phyloP scores from a whole-genome alignment of 2,329 filamentous ascomycete species.

The Aureobasidium uvarum region DNA sequence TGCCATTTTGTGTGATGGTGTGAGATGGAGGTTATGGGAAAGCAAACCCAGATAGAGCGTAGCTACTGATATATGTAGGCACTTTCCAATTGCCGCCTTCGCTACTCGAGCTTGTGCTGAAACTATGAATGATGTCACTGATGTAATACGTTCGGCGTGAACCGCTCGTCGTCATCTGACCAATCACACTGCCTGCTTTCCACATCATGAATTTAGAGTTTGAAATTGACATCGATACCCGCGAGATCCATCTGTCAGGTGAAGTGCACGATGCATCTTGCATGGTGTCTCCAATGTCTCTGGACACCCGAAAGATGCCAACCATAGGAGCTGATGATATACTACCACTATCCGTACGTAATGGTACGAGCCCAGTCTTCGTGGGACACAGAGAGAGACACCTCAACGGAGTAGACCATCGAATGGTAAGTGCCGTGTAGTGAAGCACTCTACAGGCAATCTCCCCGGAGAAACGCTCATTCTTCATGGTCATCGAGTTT shows the following conservation, averaged over 20 bases:
- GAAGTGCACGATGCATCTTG: too few relatives aligned
- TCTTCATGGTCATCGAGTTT: conserved; percentile 10
- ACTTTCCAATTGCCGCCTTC: not conserved
- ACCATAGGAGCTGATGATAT: not conserved
- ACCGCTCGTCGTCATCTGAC: not conserved
- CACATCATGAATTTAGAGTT: conserved; percentile 14
- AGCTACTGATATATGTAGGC: conserved; percentile 6
- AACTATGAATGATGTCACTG: not conserved
- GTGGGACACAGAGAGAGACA: not conserved
- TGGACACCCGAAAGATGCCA: not conserved
- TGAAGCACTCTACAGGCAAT: not conserved
- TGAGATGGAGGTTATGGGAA: not conserved
- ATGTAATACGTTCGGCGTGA: not conserved
- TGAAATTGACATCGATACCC: conserved; percentile 7
- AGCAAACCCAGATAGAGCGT: not conserved
- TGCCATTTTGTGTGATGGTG: conserved; percentile 30
- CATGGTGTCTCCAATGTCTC: not conserved
- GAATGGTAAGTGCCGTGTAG: conserved; percentile 3
- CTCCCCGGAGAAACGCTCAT: conserved; percentile 11
- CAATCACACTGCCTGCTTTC: not conserved
- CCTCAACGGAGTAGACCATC: not conserved
- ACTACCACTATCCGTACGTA: not conserved
- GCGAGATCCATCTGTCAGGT: not conserved
- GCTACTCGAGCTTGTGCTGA: not conserved
- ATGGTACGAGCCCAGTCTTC: not conserved